Evolutionary conservation across 2,329 filamentous ascomycete species (phyloP), one percentile per base, ranked within the genome.

Genomic region (Microcyclosporella mali): DNA sequence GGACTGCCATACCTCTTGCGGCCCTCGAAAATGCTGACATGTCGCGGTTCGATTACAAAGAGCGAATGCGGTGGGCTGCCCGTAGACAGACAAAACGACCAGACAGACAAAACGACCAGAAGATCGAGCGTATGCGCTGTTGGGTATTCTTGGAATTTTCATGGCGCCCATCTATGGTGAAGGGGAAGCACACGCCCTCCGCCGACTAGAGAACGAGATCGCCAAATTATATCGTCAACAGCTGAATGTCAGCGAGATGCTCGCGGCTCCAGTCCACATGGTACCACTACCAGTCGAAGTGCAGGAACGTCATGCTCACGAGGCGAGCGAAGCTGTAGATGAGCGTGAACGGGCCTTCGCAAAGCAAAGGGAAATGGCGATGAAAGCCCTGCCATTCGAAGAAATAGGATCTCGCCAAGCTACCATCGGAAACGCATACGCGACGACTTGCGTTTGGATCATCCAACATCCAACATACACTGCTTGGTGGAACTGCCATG

Each of bases 371-470:
- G 21, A 25, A 9, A 25, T 4, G 6, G 6, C 21, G 21, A 9
- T 9, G 9, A 25, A 25, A 25, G 33, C 46, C 1, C 19, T 71
- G 4, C 46, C 15, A 6, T 72, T 72, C 47, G 55, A 65, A 1
- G 58, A 67, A 40, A 66, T 71, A n/a, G 65, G 70, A 35, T 37
- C 58, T 12, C 66, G 70, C 2, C 58, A 57, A 6, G 39, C 41
- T 12, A 65, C 54, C 3, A 68, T 74, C 43, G 62, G 64, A 30
- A 49, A 40, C 1, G 67, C 64, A 0, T 59, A 69, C n/a, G 48
- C 46, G 0, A 55, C 56, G n/a, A 74, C 70, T 2, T 72, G 70
- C 32, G 32, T 53, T 33, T 74, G 70, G 71, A 41, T 73, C 1
- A 53, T 70, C 1, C 37, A 53, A 0, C 58, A 61, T 7, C 34